Percentiles rank a stretch among this genome's conserved stretches.
Evolutionary conservation across 2,329 filamentous ascomycete species (phyloP).

Genomic region (Rugonectria rugulosa): DNA sequence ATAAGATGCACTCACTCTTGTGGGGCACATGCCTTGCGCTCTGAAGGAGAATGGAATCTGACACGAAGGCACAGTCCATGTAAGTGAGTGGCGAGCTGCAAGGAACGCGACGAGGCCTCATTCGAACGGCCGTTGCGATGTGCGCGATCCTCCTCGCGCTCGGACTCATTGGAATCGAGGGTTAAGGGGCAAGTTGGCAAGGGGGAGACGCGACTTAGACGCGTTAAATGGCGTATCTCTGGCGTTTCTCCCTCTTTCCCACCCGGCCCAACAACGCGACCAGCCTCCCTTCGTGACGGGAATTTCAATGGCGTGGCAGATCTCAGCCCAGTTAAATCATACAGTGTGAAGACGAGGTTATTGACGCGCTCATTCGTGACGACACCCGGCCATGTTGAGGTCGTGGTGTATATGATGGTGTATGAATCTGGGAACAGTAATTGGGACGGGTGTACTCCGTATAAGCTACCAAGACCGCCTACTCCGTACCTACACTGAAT

Average conservation of each 20-base stretch:
- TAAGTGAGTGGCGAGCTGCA: background rate
- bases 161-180: conserved; percentile 24
- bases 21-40: too few relatives aligned
- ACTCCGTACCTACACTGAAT: too few relatives aligned
- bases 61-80: too few relatives aligned
- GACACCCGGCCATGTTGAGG: background rate
- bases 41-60: too few relatives aligned
- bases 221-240: conserved; percentile 34
- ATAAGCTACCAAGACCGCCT: too few relatives aligned
- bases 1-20: too few relatives aligned
- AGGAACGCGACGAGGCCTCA: background rate
- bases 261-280: conserved; percentile 3
- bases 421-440: too few relatives aligned
- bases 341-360: background rate
- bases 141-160: conserved; percentile 7
- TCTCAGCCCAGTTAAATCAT: background rate
- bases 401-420: too few relatives aligned
- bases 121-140: background rate
- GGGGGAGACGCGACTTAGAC: conserved; percentile 30
- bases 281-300: conserved; percentile 1
- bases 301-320: conserved; percentile 10
- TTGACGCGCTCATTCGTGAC: background rate
- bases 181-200: conserved; percentile 12
- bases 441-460: too few relatives aligned
- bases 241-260: background rate